Percentiles rank a stretch among this genome's conserved stretches.
phyloP scores from a whole-genome alignment of 1,284 basidiomycete species.

The Neonothopanus nambi region DNA sequence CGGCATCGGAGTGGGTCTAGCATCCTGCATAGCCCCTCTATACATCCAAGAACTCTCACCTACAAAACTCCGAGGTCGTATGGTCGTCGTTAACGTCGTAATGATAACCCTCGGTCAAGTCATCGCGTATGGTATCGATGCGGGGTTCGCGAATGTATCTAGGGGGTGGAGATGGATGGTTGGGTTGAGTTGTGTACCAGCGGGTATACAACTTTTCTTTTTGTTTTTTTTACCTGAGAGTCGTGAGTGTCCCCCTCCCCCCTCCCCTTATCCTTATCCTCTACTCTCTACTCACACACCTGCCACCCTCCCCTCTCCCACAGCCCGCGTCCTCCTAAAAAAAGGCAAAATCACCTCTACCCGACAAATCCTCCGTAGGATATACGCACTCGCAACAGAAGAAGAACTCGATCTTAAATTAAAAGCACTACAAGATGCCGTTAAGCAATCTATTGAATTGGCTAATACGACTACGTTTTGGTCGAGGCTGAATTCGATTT shows the following conservation, averaged over 20 bases:
- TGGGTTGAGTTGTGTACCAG: slow-evolving; percentile 70
- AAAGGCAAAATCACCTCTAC: slow-evolving; percentile 52
- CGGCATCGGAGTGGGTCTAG: slow-evolving; percentile 68
- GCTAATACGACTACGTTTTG: slow-evolving; percentile 61
- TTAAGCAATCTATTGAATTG: slow-evolving; percentile 65
- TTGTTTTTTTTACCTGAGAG: slow-evolving; percentile 76
- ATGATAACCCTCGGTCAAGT: slow-evolving; percentile 76
- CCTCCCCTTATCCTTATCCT: neutral
- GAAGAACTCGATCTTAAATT: slow-evolving; percentile 72
- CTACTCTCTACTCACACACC: too few species aligned
- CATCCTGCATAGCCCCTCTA: slow-evolving; percentile 78
- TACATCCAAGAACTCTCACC: slow-evolving; percentile 87
- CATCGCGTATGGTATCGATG: slow-evolving; percentile 76
- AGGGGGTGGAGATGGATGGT: slow-evolving; percentile 87
- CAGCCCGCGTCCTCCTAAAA: slow-evolving; percentile 74
- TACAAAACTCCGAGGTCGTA: slow-evolving; percentile 70
- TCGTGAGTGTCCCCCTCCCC: slow-evolving; percentile 47
- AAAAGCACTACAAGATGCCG: slow-evolving; percentile 58
- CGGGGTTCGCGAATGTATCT: slow-evolving; percentile 62
- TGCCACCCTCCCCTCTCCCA: neutral
- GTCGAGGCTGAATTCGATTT: slow-evolving; percentile 56
- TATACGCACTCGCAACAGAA: slow-evolving; percentile 66
- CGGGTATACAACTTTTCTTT: slow-evolving; percentile 61
- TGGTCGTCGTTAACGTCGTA: slow-evolving; percentile 71
- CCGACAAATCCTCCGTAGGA: slow-evolving; percentile 54